Percentiles rank a stretch among this genome's conserved stretches.
Evolutionary conservation across 108 stramenopile genomes (phyloP).

Genomic region (Skeletonema marinoi): DNA sequence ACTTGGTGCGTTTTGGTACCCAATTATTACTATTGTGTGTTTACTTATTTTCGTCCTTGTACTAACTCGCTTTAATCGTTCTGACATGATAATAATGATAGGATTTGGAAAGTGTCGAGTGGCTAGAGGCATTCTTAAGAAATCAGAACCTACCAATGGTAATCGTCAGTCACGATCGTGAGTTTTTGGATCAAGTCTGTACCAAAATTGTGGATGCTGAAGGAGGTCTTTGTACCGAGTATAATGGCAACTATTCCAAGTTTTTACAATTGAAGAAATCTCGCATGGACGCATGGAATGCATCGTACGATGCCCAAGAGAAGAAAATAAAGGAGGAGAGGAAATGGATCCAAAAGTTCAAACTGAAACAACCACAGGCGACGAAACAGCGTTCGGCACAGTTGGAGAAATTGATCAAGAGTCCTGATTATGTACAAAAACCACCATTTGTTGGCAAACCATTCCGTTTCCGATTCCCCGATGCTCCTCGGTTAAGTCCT

Average conservation of each 20-base stretch:
- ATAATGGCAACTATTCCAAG: conserved; percentile 94
- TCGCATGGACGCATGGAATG: conserved; percentile 92
- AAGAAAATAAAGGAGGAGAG: conserved; percentile 95
- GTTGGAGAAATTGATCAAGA: conserved; percentile 80
- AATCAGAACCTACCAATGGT: conserved; percentile 96
- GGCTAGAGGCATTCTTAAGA: conserved; percentile 94
- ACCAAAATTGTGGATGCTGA: conserved; percentile 96
- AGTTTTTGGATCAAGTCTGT: conserved; percentile 97
- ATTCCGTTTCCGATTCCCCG: conserved; percentile 95
- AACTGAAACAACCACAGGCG: conserved; percentile 85
- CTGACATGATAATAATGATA: neutral
- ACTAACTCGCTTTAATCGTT: too few species aligned
- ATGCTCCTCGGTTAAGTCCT: conserved; percentile 89
- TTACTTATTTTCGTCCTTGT: neutral
- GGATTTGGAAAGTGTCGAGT: conserved; percentile 92
- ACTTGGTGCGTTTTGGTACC: conserved; percentile 43
- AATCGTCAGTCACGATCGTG: conserved; percentile 98
- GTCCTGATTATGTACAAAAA: conserved; percentile 91
- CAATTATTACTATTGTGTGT: neutral
- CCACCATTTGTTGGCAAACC: conserved; percentile 92
- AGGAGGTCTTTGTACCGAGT: conserved; percentile 89
- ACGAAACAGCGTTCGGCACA: conserved; percentile 79
- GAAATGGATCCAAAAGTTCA: conserved; percentile 91
- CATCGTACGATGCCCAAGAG: conserved; percentile 92
- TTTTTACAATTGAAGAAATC: conserved; percentile 93